Conservation (phyloP, 177 flowering plant species). For the Vitis hybrid region DNA sequence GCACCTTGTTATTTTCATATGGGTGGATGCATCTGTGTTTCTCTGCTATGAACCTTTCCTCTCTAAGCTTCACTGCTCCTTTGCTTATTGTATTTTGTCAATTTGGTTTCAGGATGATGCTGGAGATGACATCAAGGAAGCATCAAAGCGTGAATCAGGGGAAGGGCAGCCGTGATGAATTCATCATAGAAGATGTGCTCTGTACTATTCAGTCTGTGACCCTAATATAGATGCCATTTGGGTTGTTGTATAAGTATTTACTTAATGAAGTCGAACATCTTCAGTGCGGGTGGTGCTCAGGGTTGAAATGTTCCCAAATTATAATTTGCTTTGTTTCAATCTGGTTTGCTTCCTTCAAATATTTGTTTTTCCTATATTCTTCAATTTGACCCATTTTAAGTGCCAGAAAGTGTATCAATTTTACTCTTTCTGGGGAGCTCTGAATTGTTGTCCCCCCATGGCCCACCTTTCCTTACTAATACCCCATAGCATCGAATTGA, state of each 20-base stretch:
- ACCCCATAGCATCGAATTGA: no score
- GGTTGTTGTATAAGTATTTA: slow-evolving; percentile 24
- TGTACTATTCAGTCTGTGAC: slow-evolving; percentile 15
- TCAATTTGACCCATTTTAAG: background rate
- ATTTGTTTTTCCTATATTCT: background rate
- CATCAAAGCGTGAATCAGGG: slow-evolving; percentile 51
- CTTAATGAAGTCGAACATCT: slow-evolving; percentile 8
- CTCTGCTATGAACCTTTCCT: no score
- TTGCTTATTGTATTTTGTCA: background rate
- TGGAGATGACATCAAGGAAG: slow-evolving; percentile 84
- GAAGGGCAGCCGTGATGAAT: slow-evolving; percentile 36
- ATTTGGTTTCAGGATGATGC: slow-evolving; percentile 58
- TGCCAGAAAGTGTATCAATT: no score
- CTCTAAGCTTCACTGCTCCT: no score
- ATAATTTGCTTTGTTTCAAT: slow-evolving; percentile 9
- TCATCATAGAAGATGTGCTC: slow-evolving; percentile 18
- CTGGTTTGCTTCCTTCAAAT: slow-evolving; percentile 3
- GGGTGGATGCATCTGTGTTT: no score
- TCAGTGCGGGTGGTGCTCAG: slow-evolving; percentile 9
- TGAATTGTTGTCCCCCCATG: no score
- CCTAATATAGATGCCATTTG: slow-evolving; percentile 16
- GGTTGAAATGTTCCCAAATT: slow-evolving; percentile 18
- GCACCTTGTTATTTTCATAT: no score
- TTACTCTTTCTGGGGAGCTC: no score
- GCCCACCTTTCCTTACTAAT: no score